Conservation (phyloP, 768 basidiomycete genomes). For the Solioccasus polychromus region DNA sequence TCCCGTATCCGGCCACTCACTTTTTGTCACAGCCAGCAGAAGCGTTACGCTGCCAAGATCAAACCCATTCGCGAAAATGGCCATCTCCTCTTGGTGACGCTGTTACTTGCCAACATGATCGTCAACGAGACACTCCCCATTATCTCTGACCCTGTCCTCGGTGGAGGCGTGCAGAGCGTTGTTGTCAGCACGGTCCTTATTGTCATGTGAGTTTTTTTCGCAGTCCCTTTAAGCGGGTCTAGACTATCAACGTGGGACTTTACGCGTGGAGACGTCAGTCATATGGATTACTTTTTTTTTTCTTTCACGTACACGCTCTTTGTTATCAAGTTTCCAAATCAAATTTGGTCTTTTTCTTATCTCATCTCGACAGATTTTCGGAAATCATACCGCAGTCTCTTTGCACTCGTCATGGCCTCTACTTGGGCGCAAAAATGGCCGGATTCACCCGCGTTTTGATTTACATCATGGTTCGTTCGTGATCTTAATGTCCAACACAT, state of each 20-base stretch:
- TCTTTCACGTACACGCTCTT: too few relatives aligned
- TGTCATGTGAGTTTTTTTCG: slow-evolving; percentile 64
- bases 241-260: neutral
- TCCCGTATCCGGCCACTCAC: neutral
- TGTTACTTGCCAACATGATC: slow-evolving; percentile 88
- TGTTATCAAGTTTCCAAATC: too few relatives aligned
- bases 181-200: slow-evolving; percentile 81
- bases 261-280: too few relatives aligned
- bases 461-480: slow-evolving; percentile 52
- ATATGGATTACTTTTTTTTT: too few relatives aligned
- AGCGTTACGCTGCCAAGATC: slow-evolving; percentile 78
- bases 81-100: slow-evolving; percentile 77
- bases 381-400: slow-evolving; percentile 92
- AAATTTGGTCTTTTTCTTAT: too few relatives aligned
- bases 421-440: slow-evolving; percentile 86
- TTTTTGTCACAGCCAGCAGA: slow-evolving; percentile 59
- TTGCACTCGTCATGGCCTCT: slow-evolving; percentile 88
- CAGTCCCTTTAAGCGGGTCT: neutral
- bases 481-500: neutral
- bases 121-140: slow-evolving; percentile 86
- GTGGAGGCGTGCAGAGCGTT: slow-evolving; percentile 75
- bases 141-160: slow-evolving; percentile 75
- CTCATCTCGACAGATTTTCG: slow-evolving; percentile 57
- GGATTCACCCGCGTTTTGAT: slow-evolving; percentile 65
- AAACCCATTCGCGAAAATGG: slow-evolving; percentile 83